A percentile compares a stretch with the other conserved stretches of the same genome.
Conservation (phyloP, 441 rosid genomes). For the Pelargonium cotyledonis region DNA sequence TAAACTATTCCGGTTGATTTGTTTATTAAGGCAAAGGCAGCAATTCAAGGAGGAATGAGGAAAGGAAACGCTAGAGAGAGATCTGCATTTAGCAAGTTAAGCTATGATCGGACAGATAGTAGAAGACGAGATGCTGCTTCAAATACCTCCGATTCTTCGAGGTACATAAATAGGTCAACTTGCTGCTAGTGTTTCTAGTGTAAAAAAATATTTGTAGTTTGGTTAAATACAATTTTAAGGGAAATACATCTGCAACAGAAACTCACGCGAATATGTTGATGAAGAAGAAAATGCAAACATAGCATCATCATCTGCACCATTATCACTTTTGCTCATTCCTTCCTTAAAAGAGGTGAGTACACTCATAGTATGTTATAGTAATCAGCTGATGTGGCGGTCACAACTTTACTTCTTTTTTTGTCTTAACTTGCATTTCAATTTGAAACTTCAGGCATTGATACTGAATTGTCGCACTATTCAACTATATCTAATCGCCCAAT, state of each 20-base stretch:
- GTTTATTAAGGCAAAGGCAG: slow-evolving; percentile 71
- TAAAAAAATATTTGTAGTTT: background rate
- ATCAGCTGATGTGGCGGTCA: no score
- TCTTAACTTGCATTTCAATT: no score
- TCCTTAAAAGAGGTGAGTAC: slow-evolving; percentile 73
- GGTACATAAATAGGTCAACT: slow-evolving; percentile 35
- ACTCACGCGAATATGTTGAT: slow-evolving; percentile 42
- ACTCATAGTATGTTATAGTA: background rate
- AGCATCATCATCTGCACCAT: slow-evolving; percentile 51
- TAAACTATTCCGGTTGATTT: slow-evolving; percentile 14
- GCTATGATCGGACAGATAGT: slow-evolving; percentile 43
- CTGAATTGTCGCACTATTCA: no score
- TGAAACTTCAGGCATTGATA: no score
- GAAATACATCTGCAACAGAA: slow-evolving; percentile 31
- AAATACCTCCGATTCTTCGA: slow-evolving; percentile 58
- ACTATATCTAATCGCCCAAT: no score
- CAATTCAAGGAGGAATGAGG: slow-evolving; percentile 64
- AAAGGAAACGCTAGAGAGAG: slow-evolving; percentile 72
- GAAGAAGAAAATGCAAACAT: slow-evolving; percentile 66
- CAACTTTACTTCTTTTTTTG: no score
- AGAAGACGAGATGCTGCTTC: slow-evolving; percentile 47
- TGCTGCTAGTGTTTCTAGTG: slow-evolving; percentile 12
- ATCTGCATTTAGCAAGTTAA: slow-evolving; percentile 46
- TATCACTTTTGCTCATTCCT: slow-evolving; percentile 73
- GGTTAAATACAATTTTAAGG: slow-evolving; percentile 19